Evolutionary conservation across 2,329 filamentous ascomycete species (phyloP).

Genomic region (Fusarium keratoplasticum): DNA sequence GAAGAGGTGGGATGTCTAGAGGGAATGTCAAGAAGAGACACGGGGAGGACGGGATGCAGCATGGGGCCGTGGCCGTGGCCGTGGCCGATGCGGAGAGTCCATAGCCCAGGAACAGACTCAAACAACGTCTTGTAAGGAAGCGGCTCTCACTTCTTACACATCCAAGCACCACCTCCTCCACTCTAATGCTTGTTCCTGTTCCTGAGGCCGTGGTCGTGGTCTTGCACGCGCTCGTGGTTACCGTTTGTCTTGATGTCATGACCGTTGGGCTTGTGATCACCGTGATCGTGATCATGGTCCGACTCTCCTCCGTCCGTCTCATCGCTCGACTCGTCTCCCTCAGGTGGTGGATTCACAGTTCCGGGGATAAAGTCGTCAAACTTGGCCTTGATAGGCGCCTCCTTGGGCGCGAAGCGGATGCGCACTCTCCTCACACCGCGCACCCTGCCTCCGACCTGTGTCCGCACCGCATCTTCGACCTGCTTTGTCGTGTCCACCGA

Average conservation of each 20-base stretch:
- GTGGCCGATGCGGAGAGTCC: constrained; percentile 9
- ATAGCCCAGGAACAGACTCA: constrained; percentile 1
- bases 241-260: constrained; percentile 32
- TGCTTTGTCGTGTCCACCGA: constrained; percentile 76
- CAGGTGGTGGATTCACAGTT: constrained; percentile 73
- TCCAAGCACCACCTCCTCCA: constrained; percentile 1
- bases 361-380: constrained; percentile 84
- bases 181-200: constrained; percentile 48
- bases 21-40: background rate
- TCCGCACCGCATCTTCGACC: constrained; percentile 80
- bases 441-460: constrained; percentile 79
- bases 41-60: constrained; percentile 3
- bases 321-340: constrained; percentile 61
- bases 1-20: constrained; percentile 6
- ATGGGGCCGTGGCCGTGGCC: constrained; percentile 1
- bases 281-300: constrained; percentile 54
- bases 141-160: constrained; percentile 9
- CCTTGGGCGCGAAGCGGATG: constrained; percentile 83
- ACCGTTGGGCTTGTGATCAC: constrained; percentile 47
- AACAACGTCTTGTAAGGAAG: constrained; percentile 3
- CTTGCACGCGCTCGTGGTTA: constrained; percentile 36
- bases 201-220: constrained; percentile 37
- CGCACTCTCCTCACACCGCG: constrained; percentile 86
- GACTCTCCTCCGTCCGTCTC: constrained; percentile 37
- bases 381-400: constrained; percentile 65